These are phyloP conservation scores for Talaromyces sp. DNA, from an alignment of 2,329 filamentous ascomycete genomes.

Conservation along the genomic window DNA sequence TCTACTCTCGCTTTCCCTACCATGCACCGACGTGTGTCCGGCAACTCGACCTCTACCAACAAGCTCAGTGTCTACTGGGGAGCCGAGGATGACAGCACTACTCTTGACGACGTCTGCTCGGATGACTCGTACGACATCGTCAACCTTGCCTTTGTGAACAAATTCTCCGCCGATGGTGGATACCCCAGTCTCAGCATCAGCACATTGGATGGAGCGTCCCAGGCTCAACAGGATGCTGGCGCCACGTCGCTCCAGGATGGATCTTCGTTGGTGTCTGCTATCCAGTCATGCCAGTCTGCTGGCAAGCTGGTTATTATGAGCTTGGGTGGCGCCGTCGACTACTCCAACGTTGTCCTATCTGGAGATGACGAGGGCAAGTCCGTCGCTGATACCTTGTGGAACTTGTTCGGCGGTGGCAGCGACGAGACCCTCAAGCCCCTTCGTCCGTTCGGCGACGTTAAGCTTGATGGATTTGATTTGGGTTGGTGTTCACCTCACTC, in stretches of 20 bases:
- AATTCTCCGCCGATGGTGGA: constrained; percentile 23
- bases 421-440: constrained; percentile 20
- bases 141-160: constrained; percentile 40
- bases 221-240: constrained; percentile 9
- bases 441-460: constrained; percentile 45
- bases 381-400: constrained; percentile 39
- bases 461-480: constrained; percentile 49
- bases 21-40: background rate
- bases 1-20: constrained; percentile 2
- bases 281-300: constrained; percentile 38
- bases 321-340: constrained; percentile 40
- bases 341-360: constrained; percentile 15
- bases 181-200: constrained; percentile 7
- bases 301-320: constrained; percentile 45
- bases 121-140: constrained; percentile 33
- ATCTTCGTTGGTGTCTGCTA: constrained; percentile 34
- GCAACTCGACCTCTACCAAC: background rate
- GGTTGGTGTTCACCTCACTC: background rate
- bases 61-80: constrained; percentile 10
- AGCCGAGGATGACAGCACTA: constrained; percentile 10
- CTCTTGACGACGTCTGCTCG: constrained; percentile 9
- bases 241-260: constrained; percentile 24
- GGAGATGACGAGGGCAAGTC: constrained; percentile 5
- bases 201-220: constrained; percentile 2
- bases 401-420: constrained; percentile 35